Percentiles rank a stretch among this genome's conserved stretches.
These are phyloP conservation scores for Cyclotella baltica DNA, from an alignment of 108 stramenopile genomes.

Conservation along the genomic window DNA sequence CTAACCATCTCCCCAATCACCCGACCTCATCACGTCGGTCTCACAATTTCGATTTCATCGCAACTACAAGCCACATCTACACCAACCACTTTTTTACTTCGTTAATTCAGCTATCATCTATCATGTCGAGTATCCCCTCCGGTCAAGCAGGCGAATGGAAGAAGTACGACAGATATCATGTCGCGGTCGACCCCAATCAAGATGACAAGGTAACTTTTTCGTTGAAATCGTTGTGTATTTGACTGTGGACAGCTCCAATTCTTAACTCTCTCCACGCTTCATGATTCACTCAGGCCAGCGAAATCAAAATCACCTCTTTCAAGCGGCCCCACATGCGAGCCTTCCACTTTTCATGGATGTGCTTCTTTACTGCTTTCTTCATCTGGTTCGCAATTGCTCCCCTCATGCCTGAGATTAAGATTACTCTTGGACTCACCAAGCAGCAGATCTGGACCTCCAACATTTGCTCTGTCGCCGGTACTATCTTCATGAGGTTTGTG, in stretches of 20 bases:
- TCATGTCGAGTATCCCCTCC: not conserved
- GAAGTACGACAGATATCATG: constrained; percentile 64
- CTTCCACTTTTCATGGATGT: constrained; percentile 81
- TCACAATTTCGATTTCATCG: not conserved
- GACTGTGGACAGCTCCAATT: too few species aligned
- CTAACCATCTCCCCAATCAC: too few species aligned
- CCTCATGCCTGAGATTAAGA: constrained; percentile 72
- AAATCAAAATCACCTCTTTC: constrained; percentile 69
- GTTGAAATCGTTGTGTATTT: too few species aligned
- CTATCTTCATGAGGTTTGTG: constrained; percentile 76
- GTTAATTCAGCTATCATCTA: too few species aligned
- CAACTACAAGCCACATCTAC: not conserved
- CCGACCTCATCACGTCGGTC: too few species aligned
- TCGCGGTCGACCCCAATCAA: constrained; percentile 78
- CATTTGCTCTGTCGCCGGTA: constrained; percentile 72
- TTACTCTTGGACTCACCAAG: constrained; percentile 65
- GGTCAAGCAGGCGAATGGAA: constrained; percentile 39
- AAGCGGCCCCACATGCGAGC: constrained; percentile 86
- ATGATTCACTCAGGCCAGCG: too few species aligned
- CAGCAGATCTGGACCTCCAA: constrained; percentile 80
- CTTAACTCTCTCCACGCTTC: too few species aligned
- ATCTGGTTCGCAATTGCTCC: constrained; percentile 91
- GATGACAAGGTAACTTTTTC: too few species aligned
- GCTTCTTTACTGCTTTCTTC: constrained; percentile 87
- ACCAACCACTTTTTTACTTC: too few species aligned